Evolutionary conservation across 2,329 filamentous ascomycete genomes (phyloP), one percentile per base, ranked within the genome.

Genomic region (Claviceps purpurea): DNA sequence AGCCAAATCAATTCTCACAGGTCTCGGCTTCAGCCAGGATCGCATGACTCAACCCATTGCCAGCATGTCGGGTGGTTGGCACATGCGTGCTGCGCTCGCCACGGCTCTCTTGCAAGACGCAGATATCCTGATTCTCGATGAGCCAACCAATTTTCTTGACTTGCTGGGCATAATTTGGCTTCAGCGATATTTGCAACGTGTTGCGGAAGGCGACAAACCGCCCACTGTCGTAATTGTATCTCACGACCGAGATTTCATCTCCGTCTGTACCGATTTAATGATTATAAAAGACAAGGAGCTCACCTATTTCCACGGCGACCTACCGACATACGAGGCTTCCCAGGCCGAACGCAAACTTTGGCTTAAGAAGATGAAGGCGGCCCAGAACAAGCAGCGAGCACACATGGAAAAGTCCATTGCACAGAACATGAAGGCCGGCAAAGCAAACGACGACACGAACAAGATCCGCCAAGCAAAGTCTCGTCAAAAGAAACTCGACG

Each of bases 101-200:
- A 72, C 73, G 3, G 79, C 81, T 0, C 72, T 94, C 4, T 77
- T 88, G 1, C 84, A 89, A 56, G 78, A 84, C 7, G 79, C 82
- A 0, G 87, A 94, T 57, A 79, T 94, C 2, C 73, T 94, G 53
- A 82, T 94, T 49, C 78, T 94, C 2, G 88, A 94, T 64, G 88
- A 94, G 63, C 89, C 89, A 0, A 94, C 88, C 38, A 94, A 94
- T 62, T 94, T 88, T 62, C 75, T 94, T 1, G 88, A 94, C 61
- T 72, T 94, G 0, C 75, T 89, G 0, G 87, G 86, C 1, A 89
- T 95, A 53, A 79, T 95, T 52, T 94, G 89, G 87, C 73, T 95
- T 1, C 84, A 94, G 62, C 76, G 77, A 13, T 84, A 89, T 61
- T 77, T 95, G 10, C 71, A 76, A 40, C 69, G 75, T 1, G 65